Conservation (phyloP, 108 stramenopile species). For the Bacterosira constricta region DNA sequence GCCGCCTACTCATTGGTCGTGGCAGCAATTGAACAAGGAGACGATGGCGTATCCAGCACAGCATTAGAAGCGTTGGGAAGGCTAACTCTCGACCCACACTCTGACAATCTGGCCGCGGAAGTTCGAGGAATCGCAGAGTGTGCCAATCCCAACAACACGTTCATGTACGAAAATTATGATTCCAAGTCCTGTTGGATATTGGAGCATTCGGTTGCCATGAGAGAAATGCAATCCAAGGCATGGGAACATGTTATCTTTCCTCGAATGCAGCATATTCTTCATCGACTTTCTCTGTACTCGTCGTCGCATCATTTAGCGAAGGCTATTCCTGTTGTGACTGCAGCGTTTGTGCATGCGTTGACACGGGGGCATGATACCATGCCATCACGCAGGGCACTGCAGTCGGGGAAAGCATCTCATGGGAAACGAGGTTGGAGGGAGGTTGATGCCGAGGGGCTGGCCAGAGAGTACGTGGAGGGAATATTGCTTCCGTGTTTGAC, state of each 20-base stretch:
- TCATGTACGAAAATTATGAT: slow-evolving; percentile 17
- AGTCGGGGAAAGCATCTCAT: slow-evolving; percentile 24
- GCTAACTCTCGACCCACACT: slow-evolving; percentile 47
- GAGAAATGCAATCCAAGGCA: slow-evolving; percentile 62
- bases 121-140: slow-evolving; percentile 22
- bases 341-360: slow-evolving; percentile 56
- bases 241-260: slow-evolving; percentile 64
- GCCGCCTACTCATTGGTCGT: slow-evolving; percentile 58
- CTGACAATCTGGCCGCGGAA: slow-evolving; percentile 29
- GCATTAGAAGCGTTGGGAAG: slow-evolving; percentile 69
- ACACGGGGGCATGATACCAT: slow-evolving; percentile 49
- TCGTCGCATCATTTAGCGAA: slow-evolving; percentile 32
- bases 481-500: slow-evolving; percentile 52
- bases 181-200: neutral
- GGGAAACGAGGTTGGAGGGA: slow-evolving; percentile 47
- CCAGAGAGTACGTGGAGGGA: slow-evolving; percentile 41
- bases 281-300: slow-evolving; percentile 49
- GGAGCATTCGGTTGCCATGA: slow-evolving; percentile 8
- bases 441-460: slow-evolving; percentile 42
- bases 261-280: slow-evolving; percentile 55
- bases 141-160: slow-evolving; percentile 5
- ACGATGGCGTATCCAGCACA: slow-evolving; percentile 70
- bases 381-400: slow-evolving; percentile 36
- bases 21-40: slow-evolving; percentile 64
- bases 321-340: slow-evolving; percentile 61